Percentiles rank a stretch among this genome's conserved stretches.
Evolutionary conservation across 2,329 filamentous ascomycete species (phyloP).

Genomic region (Botryotinia globosa): DNA sequence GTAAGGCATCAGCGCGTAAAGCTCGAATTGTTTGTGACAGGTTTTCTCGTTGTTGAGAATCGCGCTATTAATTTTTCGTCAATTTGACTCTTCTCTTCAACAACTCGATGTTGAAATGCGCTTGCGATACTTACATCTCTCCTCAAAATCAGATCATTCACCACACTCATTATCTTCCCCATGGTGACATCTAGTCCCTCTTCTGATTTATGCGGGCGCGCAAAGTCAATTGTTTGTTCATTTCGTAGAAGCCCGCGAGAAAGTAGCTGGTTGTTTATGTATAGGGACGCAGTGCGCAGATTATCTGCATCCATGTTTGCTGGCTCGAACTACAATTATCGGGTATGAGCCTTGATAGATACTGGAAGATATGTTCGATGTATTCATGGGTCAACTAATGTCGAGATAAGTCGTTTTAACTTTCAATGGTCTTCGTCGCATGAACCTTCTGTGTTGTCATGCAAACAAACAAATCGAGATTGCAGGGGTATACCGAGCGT

Average conservation of each 20-base stretch:
- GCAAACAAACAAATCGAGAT: conserved; percentile 17
- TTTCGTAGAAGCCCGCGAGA: conserved; percentile 63
- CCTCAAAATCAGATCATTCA: conserved; percentile 88
- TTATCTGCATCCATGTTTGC: conserved; percentile 47
- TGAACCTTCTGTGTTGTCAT: conserved; percentile 20
- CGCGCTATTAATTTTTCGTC: conserved; percentile 57
- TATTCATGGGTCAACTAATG: conserved; percentile 7
- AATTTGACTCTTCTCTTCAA: conserved; percentile 4
- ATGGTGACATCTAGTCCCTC: conserved; percentile 66
- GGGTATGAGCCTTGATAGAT: background rate
- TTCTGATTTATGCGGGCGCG: conserved; percentile 62
- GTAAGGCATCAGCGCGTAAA: conserved; percentile 71
- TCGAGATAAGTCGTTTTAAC: background rate
- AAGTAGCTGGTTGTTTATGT: conserved; percentile 70
- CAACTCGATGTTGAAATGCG: background rate
- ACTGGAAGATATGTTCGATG: background rate
- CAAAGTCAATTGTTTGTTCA: conserved; percentile 79
- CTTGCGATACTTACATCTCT: conserved; percentile 66
- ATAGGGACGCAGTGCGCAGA: conserved; percentile 64
- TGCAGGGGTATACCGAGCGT: background rate
- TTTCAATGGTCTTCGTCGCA: conserved; percentile 5
- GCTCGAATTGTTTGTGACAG: conserved; percentile 74
- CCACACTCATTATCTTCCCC: conserved; percentile 83
- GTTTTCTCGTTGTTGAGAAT: conserved; percentile 83
- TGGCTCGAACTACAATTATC: background rate